phyloP scores from a whole-genome alignment of 495 filamentous ascomycete genomes.

The Lentithecium fluviatile region DNA sequence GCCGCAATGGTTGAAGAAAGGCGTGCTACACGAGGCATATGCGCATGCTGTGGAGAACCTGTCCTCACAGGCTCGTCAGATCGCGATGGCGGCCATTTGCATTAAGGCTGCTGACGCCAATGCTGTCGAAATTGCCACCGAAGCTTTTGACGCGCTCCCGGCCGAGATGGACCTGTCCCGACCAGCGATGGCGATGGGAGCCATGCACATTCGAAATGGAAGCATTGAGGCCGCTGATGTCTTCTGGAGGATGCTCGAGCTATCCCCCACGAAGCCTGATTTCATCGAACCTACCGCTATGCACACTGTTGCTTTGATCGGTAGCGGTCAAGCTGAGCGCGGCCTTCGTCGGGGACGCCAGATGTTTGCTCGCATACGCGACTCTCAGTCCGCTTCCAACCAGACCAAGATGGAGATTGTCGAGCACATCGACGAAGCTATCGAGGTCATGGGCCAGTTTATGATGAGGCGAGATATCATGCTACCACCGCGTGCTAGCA shows the following conservation, averaged over 20 bases:
- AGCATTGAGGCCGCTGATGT: constrained; percentile 71
- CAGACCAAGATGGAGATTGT: constrained; percentile 52
- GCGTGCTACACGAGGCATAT: constrained; percentile 66
- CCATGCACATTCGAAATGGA: constrained; percentile 76
- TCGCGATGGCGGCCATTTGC: constrained; percentile 59
- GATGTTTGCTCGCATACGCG: constrained; percentile 79
- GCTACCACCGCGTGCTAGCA: constrained; percentile 54
- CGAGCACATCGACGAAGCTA: constrained; percentile 83
- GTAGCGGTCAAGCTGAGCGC: constrained; percentile 72
- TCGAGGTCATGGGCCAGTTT: constrained; percentile 69
- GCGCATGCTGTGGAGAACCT: constrained; percentile 55
- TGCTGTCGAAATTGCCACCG: constrained; percentile 64
- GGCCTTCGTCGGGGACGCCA: constrained; percentile 72
- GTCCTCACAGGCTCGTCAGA: constrained; percentile 49
- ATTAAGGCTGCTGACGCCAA: constrained; percentile 77
- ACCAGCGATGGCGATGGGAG: constrained; percentile 79
- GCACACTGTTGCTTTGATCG: constrained; percentile 80
- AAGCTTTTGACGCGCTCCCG: constrained; percentile 57
- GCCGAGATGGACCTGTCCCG: constrained; percentile 53
- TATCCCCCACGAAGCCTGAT: constrained; percentile 35
- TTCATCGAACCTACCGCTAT: constrained; percentile 84
- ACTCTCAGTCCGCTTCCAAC: constrained; percentile 45
- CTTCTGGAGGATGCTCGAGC: constrained; percentile 69
- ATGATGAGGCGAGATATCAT: constrained; percentile 51
- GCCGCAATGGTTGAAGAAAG: constrained; percentile 62